phyloP scores from a whole-genome alignment of 2,329 filamentous ascomycete genomes.

The Fusarium pseudoanthophilum region DNA sequence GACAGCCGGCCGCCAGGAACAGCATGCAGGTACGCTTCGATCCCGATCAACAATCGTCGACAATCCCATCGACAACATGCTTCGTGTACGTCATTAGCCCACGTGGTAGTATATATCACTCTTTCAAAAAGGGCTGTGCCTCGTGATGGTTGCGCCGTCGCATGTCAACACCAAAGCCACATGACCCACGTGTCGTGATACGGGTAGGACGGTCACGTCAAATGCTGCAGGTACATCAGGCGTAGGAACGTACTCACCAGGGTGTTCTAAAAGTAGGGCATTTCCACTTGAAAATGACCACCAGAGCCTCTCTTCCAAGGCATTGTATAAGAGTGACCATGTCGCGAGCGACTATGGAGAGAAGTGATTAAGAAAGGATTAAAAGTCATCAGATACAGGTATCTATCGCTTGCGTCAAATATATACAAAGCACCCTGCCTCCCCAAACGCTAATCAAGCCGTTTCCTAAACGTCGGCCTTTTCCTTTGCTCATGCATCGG shows the following conservation, averaged over 20 bases:
- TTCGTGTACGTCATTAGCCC: conserved; percentile 31
- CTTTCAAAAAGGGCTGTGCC: conserved; percentile 10
- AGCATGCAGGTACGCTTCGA: conserved; percentile 32
- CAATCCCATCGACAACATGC: conserved; percentile 14
- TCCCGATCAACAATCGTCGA: conserved; percentile 17
- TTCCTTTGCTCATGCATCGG: conserved; percentile 54
- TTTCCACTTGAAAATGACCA: conserved; percentile 40
- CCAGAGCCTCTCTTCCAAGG: conserved; percentile 13
- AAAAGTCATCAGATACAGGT: conserved; percentile 52
- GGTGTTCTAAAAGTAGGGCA: conserved; percentile 35
- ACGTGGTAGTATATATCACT: conserved; percentile 32
- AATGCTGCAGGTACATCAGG: conserved; percentile 41
- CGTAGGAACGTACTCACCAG: conserved; percentile 38
- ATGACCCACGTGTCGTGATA: conserved; percentile 45
- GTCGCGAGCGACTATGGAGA: conserved; percentile 16
- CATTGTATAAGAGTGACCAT: conserved; percentile 32
- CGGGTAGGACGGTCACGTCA: conserved; percentile 35
- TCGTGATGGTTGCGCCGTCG: conserved; percentile 36
- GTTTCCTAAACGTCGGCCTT: conserved; percentile 55
- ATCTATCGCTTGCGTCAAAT: conserved; percentile 53
- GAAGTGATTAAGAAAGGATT: conserved; percentile 39
- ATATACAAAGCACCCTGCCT: conserved; percentile 53
- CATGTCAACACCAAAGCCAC: conserved; percentile 43
- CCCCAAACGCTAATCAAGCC: conserved; percentile 52
- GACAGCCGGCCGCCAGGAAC: conserved; percentile 33